phyloP scores from a whole-genome alignment of 805 yeast genomes.

The Spathaspora girioi region DNA sequence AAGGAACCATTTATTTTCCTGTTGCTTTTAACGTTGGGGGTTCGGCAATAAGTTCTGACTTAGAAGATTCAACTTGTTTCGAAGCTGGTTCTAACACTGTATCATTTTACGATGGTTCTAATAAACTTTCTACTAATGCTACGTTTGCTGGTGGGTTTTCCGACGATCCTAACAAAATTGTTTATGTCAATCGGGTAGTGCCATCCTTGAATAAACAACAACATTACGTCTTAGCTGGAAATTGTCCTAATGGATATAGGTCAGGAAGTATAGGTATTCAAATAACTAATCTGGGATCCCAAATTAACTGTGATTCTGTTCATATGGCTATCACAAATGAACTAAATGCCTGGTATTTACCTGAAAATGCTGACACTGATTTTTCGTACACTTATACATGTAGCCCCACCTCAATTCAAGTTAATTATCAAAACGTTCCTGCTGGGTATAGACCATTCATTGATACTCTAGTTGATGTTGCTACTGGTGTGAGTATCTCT shows the following conservation, averaged over 20 bases:
- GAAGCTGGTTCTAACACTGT: constrained; percentile 17
- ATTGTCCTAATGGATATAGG: constrained; percentile 18
- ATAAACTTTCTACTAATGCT: constrained; percentile 9
- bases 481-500: background rate
- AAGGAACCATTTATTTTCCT: constrained; percentile 19
- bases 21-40: constrained; percentile 19
- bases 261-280: constrained; percentile 20
- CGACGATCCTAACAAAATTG: background rate
- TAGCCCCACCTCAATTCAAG: constrained; percentile 6
- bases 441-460: constrained; percentile 26
- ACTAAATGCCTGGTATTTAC: constrained; percentile 19
- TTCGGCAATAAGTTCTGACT: constrained; percentile 12
- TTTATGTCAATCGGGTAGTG: constrained; percentile 4
- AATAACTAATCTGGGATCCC: constrained; percentile 3
- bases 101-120: constrained; percentile 14
- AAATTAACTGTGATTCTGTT: constrained; percentile 18
- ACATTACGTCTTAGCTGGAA: constrained; percentile 10
- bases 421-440: constrained; percentile 18
- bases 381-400: constrained; percentile 13
- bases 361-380: constrained; percentile 7
- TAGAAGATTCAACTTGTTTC: constrained; percentile 15
- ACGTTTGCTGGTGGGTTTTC: constrained; percentile 8
- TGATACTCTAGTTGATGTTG: constrained; percentile 8
- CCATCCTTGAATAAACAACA: constrained; percentile 12
- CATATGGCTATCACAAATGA: constrained; percentile 17